These are phyloP conservation scores for Lachancea fermentati DNA, from an alignment of 805 yeast species.

Conservation along the genomic window DNA sequence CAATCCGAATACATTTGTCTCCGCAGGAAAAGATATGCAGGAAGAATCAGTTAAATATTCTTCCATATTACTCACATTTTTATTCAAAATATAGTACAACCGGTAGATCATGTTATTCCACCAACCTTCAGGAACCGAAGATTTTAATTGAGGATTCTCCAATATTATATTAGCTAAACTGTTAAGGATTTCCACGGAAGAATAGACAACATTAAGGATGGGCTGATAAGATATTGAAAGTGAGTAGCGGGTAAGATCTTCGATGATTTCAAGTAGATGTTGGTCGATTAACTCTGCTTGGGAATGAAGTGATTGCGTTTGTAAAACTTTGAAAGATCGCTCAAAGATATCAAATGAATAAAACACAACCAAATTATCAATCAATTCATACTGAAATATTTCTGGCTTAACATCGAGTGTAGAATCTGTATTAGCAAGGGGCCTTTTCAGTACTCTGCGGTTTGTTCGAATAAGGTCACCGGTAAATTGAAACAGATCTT, in stretches of 20 bases:
- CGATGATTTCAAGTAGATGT: conserved; percentile 24
- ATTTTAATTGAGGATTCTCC: conserved; percentile 1
- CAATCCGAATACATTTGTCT: conserved; percentile 16
- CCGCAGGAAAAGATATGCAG: conserved; percentile 2
- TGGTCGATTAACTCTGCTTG: conserved; percentile 20
- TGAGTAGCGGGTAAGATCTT: conserved; percentile 33
- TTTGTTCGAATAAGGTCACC: conserved; percentile 24
- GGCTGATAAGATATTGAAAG: conserved; percentile 44
- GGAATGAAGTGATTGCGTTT: conserved; percentile 14
- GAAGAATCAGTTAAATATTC: neutral
- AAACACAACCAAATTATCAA: conserved; percentile 46
- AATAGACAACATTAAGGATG: conserved; percentile 46
- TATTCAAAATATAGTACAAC: conserved; percentile 20
- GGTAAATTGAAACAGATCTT: conserved; percentile 25
- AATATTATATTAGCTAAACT: conserved; percentile 33
- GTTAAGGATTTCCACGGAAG: conserved; percentile 48
- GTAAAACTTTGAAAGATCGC: conserved; percentile 31
- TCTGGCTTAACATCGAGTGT: conserved; percentile 25
- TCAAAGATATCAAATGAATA: conserved; percentile 56
- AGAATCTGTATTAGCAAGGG: conserved; percentile 17
- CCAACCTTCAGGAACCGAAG: conserved; percentile 13
- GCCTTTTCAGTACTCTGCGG: conserved; percentile 23
- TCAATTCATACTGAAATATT: conserved; percentile 40
- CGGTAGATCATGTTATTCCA: conserved; percentile 26
- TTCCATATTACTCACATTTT: conserved; percentile 7